Conservation (phyloP, 2,329 filamentous ascomycete genomes). For the Fusarium sp. region DNA sequence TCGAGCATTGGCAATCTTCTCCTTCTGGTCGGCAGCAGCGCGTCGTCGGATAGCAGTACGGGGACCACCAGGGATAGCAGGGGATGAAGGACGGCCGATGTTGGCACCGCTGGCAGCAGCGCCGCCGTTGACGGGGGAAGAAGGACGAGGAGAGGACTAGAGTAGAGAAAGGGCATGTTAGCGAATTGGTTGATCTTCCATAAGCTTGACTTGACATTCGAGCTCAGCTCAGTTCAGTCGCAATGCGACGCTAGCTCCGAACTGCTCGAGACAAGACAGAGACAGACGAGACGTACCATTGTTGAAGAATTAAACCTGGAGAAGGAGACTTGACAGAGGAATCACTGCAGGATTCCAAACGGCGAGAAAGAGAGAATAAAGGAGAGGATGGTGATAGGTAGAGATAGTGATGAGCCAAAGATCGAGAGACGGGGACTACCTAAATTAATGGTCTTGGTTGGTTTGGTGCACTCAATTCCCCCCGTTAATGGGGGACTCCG, state of each 20-base stretch:
- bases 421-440: slow-evolving; percentile 33
- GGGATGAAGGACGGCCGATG: slow-evolving; percentile 84
- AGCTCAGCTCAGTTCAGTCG: slow-evolving; percentile 16
- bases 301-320: slow-evolving; percentile 37
- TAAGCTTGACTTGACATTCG: too few relatives aligned
- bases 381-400: slow-evolving; percentile 31
- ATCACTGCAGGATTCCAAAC: slow-evolving; percentile 54
- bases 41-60: slow-evolving; percentile 95
- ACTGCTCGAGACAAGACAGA: slow-evolving; percentile 14
- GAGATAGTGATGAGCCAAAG: slow-evolving; percentile 30
- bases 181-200: slow-evolving; percentile 6
- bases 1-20: slow-evolving; percentile 93
- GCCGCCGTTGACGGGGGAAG: slow-evolving; percentile 70
- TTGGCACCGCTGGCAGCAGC: slow-evolving; percentile 75
- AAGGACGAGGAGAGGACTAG: slow-evolving; percentile 71
- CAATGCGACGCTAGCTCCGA: slow-evolving; percentile 44
- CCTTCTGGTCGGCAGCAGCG: slow-evolving; percentile 96
- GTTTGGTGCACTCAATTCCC: slow-evolving; percentile 20
- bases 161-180: slow-evolving; percentile 44
- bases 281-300: slow-evolving; percentile 51
- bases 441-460: slow-evolving; percentile 46
- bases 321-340: slow-evolving; percentile 45
- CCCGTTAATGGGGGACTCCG: slow-evolving; percentile 42
- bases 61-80: slow-evolving; percentile 90
- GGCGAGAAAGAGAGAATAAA: slow-evolving; percentile 38